A percentile compares a stretch with the other conserved stretches of the same genome.
Evolutionary conservation across 75 land plant species (phyloP).

Genomic region (Pinus tabuliformis): DNA sequence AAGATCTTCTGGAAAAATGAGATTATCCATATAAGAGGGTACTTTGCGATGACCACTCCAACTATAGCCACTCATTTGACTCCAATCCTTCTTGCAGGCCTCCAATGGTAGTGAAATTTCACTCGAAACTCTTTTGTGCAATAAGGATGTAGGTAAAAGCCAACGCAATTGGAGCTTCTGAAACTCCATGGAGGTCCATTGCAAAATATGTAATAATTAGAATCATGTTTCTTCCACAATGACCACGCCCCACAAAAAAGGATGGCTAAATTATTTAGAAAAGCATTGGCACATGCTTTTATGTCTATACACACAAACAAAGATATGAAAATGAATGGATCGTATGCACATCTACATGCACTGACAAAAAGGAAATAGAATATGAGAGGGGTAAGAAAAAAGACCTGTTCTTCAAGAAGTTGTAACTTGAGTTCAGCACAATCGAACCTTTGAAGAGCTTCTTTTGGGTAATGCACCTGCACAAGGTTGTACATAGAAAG

Average conservation of each 20-base stretch:
- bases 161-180: slow-evolving; percentile 86
- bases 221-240: not conserved
- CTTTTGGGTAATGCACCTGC: slow-evolving; percentile 87
- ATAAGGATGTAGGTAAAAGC: slow-evolving; percentile 57
- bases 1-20: slow-evolving; percentile 84
- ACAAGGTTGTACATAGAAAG: not conserved
- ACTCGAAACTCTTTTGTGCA: slow-evolving; percentile 51
- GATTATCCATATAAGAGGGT: slow-evolving; percentile 57
- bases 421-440: slow-evolving; percentile 49
- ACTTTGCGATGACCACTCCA: slow-evolving; percentile 87
- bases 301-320: not conserved
- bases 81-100: not conserved
- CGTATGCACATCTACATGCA: not conserved
- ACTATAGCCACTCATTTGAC: slow-evolving; percentile 34
- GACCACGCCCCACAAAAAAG: not conserved
- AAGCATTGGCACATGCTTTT: not conserved
- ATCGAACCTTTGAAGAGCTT: slow-evolving; percentile 49
- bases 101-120: not conserved
- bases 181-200: slow-evolving; percentile 5
- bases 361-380: not conserved
- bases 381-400: not conserved
- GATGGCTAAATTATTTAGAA: not conserved
- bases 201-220: not conserved
- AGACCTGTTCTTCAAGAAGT: slow-evolving; percentile 75
- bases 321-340: not conserved